These are phyloP conservation scores for Lecanoromycetidae sp. DNA, from an alignment of 2,329 filamentous ascomycete species.

Conservation along the genomic window DNA sequence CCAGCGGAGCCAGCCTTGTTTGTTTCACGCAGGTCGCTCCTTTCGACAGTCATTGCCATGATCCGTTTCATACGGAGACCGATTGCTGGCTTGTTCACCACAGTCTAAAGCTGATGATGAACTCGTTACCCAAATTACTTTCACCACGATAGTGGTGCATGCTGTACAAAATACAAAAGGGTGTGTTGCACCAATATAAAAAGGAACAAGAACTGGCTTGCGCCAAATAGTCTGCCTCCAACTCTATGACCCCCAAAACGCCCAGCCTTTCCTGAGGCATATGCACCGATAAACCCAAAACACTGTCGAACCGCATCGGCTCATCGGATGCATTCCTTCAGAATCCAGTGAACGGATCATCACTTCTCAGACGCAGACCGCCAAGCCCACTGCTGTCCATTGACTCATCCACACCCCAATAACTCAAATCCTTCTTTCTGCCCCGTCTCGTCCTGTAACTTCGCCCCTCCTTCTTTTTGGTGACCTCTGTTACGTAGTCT, in stretches of 20 bases:
- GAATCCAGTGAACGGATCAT: conserved; percentile 38
- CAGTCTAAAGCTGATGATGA: background rate
- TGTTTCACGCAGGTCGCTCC: too few relatives aligned
- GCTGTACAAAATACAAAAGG: background rate
- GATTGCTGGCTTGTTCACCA: too few relatives aligned
- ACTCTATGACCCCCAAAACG: background rate
- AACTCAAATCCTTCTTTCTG: conserved; percentile 22
- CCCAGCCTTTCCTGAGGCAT: conserved; percentile 4
- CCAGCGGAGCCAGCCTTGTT: too few relatives aligned
- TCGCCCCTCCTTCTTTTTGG: conserved; percentile 24
- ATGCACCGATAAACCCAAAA: background rate
- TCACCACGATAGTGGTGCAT: background rate
- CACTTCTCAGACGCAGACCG: conserved; percentile 20
- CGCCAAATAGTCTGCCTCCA: background rate
- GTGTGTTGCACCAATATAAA: background rate
- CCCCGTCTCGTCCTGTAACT: conserved; percentile 19
- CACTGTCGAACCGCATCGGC: background rate
- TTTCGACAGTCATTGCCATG: too few relatives aligned
- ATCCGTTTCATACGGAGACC: too few relatives aligned
- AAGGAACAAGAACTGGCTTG: background rate
- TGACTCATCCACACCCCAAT: conserved; percentile 19
- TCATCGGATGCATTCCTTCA: conserved; percentile 19
- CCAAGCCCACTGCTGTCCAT: conserved; percentile 11
- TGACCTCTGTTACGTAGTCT: conserved; percentile 15
- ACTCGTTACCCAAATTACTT: background rate